Evolutionary conservation across 1,284 basidiomycete genomes (phyloP), one percentile per base, ranked within the genome.

Genomic region (Bjerkandera adusta): DNA sequence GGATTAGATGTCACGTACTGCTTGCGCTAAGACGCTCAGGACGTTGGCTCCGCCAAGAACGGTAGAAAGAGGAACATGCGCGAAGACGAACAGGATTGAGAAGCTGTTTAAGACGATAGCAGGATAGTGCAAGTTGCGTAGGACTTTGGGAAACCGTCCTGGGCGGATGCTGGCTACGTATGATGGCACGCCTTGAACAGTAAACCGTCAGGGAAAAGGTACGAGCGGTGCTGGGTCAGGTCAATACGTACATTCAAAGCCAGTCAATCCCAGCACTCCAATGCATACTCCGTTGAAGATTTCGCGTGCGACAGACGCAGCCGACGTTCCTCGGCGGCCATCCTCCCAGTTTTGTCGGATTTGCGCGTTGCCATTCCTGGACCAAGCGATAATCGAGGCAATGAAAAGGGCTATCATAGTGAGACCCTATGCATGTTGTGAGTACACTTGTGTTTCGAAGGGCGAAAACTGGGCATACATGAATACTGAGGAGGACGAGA

Each of bases 141-240:
- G 64, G 12, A 85, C 83, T 1, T 67, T 61, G 1, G 81, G 75
- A 53, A 80, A 82, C 25, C 70, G 60, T 0, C 72, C 73, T 1
- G 69, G 68, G 38, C 73, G 76, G 51, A 88, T 81, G 40, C 74
- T 71, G 11, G 79, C 72, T 16, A 80, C 68, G 57, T 88, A 86
- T 1, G 83, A 74, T 2, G 85, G 85, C 0, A 60, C 48, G n/a
- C 55, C 54, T 56, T 20, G 25, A 24, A 35, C 7, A 26, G 39
- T 13, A 13, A 24, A 39, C 21, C 12, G 5, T 3, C 26, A 7
- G 5, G 12, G 8, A 22, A 20, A 5, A 24, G 45, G 22, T 55
- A 82, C 81, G 81, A 69, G 83, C 81, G 53, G 81, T 75, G 6
- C 85, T 83, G 2, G n/a, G 85, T 87, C 68, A 87, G 81, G 0